phyloP scores from a whole-genome alignment of 805 yeast species.

The Candida manassasensis region DNA sequence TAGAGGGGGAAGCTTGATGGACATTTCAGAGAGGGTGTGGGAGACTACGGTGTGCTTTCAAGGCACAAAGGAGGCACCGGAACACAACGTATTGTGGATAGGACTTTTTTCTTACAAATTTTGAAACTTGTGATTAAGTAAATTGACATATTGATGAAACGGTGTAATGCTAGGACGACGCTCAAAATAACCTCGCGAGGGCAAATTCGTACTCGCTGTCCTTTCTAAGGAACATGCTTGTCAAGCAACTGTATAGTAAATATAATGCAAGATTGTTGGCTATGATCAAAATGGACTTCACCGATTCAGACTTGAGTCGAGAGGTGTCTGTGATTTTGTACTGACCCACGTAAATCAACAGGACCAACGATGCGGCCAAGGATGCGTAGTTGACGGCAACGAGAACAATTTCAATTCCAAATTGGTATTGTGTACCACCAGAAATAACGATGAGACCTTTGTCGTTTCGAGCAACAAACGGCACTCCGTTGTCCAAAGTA shows the following conservation, averaged over 20 bases:
- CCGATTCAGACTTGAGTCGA: constrained; percentile 15
- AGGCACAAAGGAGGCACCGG: no score
- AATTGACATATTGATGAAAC: no score
- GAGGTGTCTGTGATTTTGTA: constrained; percentile 20
- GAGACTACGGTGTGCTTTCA: no score
- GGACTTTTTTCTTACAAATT: no score
- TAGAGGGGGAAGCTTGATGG: no score
- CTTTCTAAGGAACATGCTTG: constrained; percentile 42
- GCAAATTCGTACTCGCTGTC: constrained; percentile 47
- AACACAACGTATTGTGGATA: no score
- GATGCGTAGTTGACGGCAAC: constrained; percentile 47
- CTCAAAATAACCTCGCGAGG: constrained; percentile 27
- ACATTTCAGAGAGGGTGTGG: no score
- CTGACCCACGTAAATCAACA: constrained; percentile 35
- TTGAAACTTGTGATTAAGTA: no score
- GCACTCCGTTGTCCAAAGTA: constrained; percentile 54
- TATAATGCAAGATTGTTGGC: constrained; percentile 21
- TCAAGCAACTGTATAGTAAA: constrained; percentile 41
- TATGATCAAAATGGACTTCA: constrained; percentile 16
- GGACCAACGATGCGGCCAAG: constrained; percentile 39
- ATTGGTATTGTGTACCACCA: constrained; percentile 65
- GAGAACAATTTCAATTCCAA: constrained; percentile 61
- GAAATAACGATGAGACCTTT: constrained; percentile 51
- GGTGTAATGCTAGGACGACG: no score
- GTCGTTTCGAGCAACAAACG: constrained; percentile 53